Evolutionary conservation across 2,329 filamentous ascomycete genomes (phyloP), one percentile per base, ranked within the genome.

Genomic region (Diaporthe citriasiana): DNA sequence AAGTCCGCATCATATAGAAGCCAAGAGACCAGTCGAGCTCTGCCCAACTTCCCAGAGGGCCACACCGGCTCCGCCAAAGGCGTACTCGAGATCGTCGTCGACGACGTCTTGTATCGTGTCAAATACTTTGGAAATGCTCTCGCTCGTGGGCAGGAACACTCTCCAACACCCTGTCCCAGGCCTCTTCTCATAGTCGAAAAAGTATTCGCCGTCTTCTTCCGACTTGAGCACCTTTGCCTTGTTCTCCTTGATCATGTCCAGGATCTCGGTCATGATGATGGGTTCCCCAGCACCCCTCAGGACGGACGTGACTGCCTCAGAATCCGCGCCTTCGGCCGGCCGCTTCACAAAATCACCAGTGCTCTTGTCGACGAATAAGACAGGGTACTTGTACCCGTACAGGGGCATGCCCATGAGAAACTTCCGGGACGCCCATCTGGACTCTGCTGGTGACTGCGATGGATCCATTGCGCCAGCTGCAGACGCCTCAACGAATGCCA

Each of bases 371-470:
- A 65, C 71, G 12, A 66, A 75, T 5, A 75, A 7, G 15, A 77
- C 70, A 2, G 77, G 77, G 35, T 77, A 78, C 19, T 59, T 77
- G 69, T 78, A 78, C n/a, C 77, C 76, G 33, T 78, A 78, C 1
- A 77, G 71, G 1, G 77, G 77, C 12, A 74, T 55, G 1, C 77
- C 77, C 71, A 77, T 73, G 33, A 78, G 77, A 22, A 78, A 73
- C 42, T 74, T 77, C n/a, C 74, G 68, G 1, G 71, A 63, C 10
- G 66, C 66, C 71, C 66, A 57, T 17, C 65, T 66, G 17, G 56
- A 59, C 35, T 73, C 66, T 3, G 72, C 60, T 19, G 33, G 57
- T 19, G 60, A 60, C 71, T 73, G 70, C 6, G 70, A 71, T 25
- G 69, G 56, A 33, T 60, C 57, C 42, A 47, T 47, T 10, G 40